These are phyloP conservation scores for Botryotinia convoluta DNA, from an alignment of 2,329 filamentous ascomycete genomes.

Conservation along the genomic window DNA sequence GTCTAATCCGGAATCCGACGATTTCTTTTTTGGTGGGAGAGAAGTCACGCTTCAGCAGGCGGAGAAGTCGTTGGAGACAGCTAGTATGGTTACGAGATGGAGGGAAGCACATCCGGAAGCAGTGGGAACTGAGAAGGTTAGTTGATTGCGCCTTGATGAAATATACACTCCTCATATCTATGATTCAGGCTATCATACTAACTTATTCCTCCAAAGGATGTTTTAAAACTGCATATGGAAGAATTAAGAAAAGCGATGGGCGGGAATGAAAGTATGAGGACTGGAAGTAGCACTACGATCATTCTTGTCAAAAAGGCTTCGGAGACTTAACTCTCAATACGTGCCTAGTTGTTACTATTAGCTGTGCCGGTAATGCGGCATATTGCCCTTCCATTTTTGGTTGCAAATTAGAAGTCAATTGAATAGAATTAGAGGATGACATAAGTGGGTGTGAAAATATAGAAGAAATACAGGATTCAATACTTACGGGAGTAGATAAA, in stretches of 20 bases:
- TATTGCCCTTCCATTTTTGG: background rate
- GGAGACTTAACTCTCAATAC: background rate
- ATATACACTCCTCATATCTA: background rate
- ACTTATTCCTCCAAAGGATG: background rate
- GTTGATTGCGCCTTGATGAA: background rate
- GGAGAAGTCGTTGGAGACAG: conserved; percentile 37
- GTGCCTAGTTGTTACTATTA: background rate
- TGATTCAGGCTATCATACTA: background rate
- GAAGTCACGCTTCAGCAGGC: conserved; percentile 26
- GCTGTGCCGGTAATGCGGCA: background rate
- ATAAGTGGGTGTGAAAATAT: background rate
- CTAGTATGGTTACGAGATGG: conserved; percentile 43
- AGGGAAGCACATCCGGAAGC: conserved; percentile 40
- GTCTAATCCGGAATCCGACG: conserved; percentile 27
- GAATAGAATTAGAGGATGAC: background rate
- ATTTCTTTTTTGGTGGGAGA: conserved; percentile 34
- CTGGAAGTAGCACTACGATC: conserved; percentile 23
- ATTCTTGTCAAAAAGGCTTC: conserved; percentile 29
- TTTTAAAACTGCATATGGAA: conserved; percentile 19
- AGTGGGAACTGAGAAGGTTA: conserved; percentile 38
- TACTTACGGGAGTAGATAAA: background rate
- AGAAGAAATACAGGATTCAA: background rate
- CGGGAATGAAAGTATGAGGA: conserved; percentile 22
- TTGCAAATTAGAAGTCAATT: background rate
- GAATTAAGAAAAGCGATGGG: conserved; percentile 25